Percentiles rank a stretch among this genome's conserved stretches.
Evolutionary conservation across 169 alveolate genomes (phyloP).

Genomic region (Miamiensis avidus): DNA sequence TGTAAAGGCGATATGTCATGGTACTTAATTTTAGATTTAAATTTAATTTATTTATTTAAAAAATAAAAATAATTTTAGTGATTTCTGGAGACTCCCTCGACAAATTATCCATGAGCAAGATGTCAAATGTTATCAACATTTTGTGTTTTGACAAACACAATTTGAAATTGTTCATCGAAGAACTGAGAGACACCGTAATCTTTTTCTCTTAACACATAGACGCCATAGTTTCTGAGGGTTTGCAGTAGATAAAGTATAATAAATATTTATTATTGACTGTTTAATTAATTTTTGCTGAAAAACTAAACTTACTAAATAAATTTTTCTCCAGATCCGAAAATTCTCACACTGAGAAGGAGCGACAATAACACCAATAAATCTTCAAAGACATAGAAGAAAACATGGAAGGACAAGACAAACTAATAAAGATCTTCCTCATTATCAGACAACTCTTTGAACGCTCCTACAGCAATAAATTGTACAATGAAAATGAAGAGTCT

Average conservation of each 20-base stretch:
- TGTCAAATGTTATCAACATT: slow-evolving; percentile 7
- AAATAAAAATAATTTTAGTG: slow-evolving; percentile 5
- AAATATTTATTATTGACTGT: not conserved
- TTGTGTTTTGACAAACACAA: slow-evolving; percentile 9
- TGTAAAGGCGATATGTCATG: not conserved
- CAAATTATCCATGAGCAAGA: slow-evolving; percentile 3
- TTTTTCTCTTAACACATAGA: slow-evolving; percentile 5
- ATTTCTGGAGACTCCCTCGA: slow-evolving; percentile 1
- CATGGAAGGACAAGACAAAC: not conserved
- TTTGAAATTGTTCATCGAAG: slow-evolving; percentile 3
- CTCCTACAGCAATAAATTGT: too few species aligned
- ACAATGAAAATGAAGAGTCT: too few species aligned
- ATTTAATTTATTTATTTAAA: not conserved
- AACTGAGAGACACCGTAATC: not conserved
- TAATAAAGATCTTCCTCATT: too few species aligned
- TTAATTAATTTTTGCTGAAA: not conserved
- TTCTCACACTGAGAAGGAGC: not conserved
- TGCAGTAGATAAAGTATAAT: not conserved
- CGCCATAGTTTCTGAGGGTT: not conserved
- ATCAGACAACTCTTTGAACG: not conserved
- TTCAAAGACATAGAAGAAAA: slow-evolving; percentile 11
- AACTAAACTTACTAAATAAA: not conserved
- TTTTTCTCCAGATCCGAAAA: too few species aligned
- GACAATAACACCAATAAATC: not conserved
- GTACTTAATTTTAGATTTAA: not conserved